Percentiles rank a stretch among this genome's conserved stretches.
Conservation (phyloP, 768 basidiomycete species). For the Jaapia argillacea region DNA sequence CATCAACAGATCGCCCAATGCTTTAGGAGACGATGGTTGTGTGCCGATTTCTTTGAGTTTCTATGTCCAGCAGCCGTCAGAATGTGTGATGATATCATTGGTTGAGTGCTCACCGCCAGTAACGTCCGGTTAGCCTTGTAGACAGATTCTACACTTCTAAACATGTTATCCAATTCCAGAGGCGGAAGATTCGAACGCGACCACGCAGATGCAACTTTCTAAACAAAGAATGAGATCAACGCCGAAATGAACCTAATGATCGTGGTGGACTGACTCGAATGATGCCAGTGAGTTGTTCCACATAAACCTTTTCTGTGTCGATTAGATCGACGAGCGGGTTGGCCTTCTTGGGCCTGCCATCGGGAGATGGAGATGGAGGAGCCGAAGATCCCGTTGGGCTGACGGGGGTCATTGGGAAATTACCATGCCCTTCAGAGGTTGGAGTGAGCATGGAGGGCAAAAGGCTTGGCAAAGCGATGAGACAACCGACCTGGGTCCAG, state of each 20-base stretch:
- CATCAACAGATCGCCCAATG: constrained; percentile 91
- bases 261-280: constrained; percentile 91
- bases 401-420: constrained; percentile 6
- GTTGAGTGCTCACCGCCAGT: constrained; percentile 44
- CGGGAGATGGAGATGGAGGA: constrained; percentile 20
- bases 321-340: constrained; percentile 91
- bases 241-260: constrained; percentile 1
- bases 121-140: constrained; percentile 87
- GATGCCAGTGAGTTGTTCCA: constrained; percentile 80
- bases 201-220: constrained; percentile 99
- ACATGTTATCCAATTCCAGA: constrained; percentile 85
- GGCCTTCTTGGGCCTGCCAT: constrained; percentile 45
- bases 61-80: constrained; percentile 29
- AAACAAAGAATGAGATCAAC: no score
- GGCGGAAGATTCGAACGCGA: constrained; percentile 92
- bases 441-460: neutral
- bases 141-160: constrained; percentile 83
- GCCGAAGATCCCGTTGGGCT: constrained; percentile 13
- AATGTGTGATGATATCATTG: constrained; percentile 2
- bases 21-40: constrained; percentile 87
- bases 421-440: neutral
- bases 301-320: constrained; percentile 88
- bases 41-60: constrained; percentile 92
- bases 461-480: no score
- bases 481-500: no score